Base-by-base conservation (phyloP, 768 basidiomycete species). In the Leucosporidium yakuticum region DNA sequence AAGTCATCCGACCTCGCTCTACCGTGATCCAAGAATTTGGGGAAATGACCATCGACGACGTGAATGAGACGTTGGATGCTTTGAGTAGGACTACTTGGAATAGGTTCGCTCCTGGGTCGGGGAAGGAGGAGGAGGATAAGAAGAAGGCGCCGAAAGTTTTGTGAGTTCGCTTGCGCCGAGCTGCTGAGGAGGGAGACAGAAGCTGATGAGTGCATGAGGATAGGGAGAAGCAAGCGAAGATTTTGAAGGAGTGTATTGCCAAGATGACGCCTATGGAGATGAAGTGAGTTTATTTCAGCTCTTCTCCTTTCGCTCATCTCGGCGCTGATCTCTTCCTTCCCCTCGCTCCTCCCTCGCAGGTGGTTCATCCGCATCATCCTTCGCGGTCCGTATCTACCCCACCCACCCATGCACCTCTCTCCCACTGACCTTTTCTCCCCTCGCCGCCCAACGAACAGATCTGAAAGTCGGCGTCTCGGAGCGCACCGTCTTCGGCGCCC, bases 291-390 rank as follows among this genome's bases (percentile, higher is more conserved):
- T 44, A 15, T 36, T 12, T 12, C 6, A 36, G 5, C n/a, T n/a
- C n/a, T n/a, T n/a, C n/a, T n/a, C n/a, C n/a, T n/a, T n/a, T n/a
- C n/a, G n/a, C n/a, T n/a, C n/a, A n/a, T n/a, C 39, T 44, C 39
- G 34, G 6, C 39, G 39, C 14, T 44, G 39, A 44, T 15, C 14
- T 44, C 39, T 2, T 44, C 17, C 39, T 44, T 15, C 39, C 14
- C 39, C 39, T 44, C 6, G 5, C 34, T 44, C 14, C 39, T 7
- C 39, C 8, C 39, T 44, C 94, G 96, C 75, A 85, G 86, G 58
- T 99, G 96, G 96, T 87, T 99, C 65, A 87, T 90, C n/a, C 85
- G 92, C 12, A 91, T 99, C 77, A 89, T 99, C 58, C 81, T 98
- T 44, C 96, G 97, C 83, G 95, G 95, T 90, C 63, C 4, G 61